Evolutionary conservation across 805 yeast genomes (phyloP), one percentile per base, ranked within the genome.

Genomic region (Metschnikowia reukaufii): DNA sequence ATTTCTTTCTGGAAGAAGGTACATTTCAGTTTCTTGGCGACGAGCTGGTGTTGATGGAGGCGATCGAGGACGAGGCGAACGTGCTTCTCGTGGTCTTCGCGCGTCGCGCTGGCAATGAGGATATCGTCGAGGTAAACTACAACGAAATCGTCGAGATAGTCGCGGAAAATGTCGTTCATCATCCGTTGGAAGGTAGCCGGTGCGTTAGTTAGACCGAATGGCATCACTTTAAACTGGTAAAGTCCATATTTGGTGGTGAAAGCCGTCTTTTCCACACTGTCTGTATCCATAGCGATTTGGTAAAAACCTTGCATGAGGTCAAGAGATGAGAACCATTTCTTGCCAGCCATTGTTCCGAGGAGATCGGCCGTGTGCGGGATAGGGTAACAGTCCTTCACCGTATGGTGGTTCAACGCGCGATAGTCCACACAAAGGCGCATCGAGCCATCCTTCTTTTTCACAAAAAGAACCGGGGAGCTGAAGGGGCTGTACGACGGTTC

Each of bases 281-380:
- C 35, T 12, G 21, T 19, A 5, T 42, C 42, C 45, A 46, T 46
- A 3, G 42, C 31, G 23, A 46, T 36, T 13, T 36, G 46, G 18
- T 41, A 39, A 18, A 36, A 46, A 9, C 49, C 49, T 13, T 40
- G 38, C 42, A 36, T 41, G 36, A 45, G 45, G n/a, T 46, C 43
- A 8, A 46, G 39, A 6, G 35, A 20, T 7, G 49, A 41, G 37
- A 45, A 45, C 21, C 42, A 21, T 21, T 45, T 27, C 20, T 43
- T 32, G 29, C 37, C 43, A 2, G 35, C 40, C 36, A 45, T 27
- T 12, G 19, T 13, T 21, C 32, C 30, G 23, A 39, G 35, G 6
- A 45, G 34, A n/a, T 44, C 42, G 13, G 38, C 47, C 29, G 33
- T 29, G 10, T 27, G 33, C 6, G 37, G 38, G 32, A 44, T 20